A percentile compares a stretch with the other conserved stretches of the same genome.
phyloP scores from a whole-genome alignment of 2,329 filamentous ascomycete species.

The Zalaria sp. region DNA sequence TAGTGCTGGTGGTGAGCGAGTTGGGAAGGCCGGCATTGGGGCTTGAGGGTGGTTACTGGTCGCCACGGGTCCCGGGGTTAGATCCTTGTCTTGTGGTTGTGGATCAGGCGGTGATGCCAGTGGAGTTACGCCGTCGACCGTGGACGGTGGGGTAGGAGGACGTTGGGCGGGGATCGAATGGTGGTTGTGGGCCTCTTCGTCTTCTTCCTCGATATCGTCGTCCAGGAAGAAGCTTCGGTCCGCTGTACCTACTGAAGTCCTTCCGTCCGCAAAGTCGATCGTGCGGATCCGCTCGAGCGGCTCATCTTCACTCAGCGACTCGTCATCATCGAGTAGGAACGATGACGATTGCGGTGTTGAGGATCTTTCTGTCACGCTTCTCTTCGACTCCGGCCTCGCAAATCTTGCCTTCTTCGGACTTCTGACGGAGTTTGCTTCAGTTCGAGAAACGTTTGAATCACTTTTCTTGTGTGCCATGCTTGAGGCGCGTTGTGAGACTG shows the following conservation, averaged over 20 bases:
- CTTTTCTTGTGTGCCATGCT: too few species aligned
- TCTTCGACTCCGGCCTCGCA: background rate
- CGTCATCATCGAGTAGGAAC: constrained; percentile 39
- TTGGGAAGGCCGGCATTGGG: too few species aligned
- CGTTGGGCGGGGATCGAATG: constrained; percentile 18
- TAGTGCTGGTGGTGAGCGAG: too few species aligned
- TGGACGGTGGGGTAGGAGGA: constrained; percentile 30
- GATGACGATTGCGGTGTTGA: constrained; percentile 17
- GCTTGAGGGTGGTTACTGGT: too few species aligned
- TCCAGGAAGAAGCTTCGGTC: constrained; percentile 37
- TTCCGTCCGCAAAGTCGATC: background rate
- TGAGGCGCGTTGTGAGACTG: too few species aligned
- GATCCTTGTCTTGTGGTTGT: background rate
- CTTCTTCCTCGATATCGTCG: constrained; percentile 23
- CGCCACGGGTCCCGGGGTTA: too few species aligned
- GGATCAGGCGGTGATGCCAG: background rate
- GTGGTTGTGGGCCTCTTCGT: constrained; percentile 12
- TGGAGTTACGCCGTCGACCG: constrained; percentile 12
- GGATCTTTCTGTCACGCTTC: background rate
- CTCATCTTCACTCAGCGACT: constrained; percentile 35
- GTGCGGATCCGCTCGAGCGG: constrained; percentile 13
- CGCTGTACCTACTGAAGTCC: constrained; percentile 8
- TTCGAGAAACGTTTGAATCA: too few species aligned
- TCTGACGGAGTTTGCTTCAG: too few species aligned
- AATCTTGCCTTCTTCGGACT: background rate